Evolutionary conservation across 768 basidiomycete genomes (phyloP), one percentile per base, ranked within the genome.

Genomic region (Lactarius quietus): DNA sequence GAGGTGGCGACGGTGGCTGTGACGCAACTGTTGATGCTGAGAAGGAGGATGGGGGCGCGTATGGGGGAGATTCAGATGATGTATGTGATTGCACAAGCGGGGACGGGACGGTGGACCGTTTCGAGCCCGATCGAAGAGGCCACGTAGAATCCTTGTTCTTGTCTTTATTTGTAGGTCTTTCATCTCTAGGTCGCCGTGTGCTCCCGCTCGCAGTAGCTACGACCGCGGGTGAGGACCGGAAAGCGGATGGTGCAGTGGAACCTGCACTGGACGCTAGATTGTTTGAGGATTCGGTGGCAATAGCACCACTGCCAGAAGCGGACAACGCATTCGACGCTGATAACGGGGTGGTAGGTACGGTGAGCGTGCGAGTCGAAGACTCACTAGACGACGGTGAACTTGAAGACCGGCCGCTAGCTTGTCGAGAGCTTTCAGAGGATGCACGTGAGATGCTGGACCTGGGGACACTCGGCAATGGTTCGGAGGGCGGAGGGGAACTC

Each of bases 1-100:
- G 61, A 8, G 23, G 15, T 2, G 67, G 41, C 7, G 43, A 23
- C 10, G 39, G 29, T 26, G 55, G 28, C 31, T 60, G 38, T 8
- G 38, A 20, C 7, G 57, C 31, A 3, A 52, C 31, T 23, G 61
- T 58, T 36, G 65, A 66, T n/a, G 65, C 65, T 12, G 65, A 66
- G 57, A 66, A 66, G 33, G 65, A 66, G 28, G 65, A 66, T n/a
- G 65, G 65, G 26, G 65, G 62, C 10, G 65, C 65, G 23, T 66
- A 66, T 2, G 65, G 65, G 28, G 61, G 65, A 20, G 56, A 62
- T 9, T 62, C 65, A 5, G 39, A 23, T 17, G 62, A 64, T 0
- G 39, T 59, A 9, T 54, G 65, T 36, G 61, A 59, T 62, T 66
- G 65, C 8, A 38, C 57, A 31, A 62, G 61, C 36, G 61, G 61